Evolutionary conservation across 169 alveolate genomes (phyloP), one percentile per base, ranked within the genome.

Genomic region (Cyclospora cayetanensis): DNA sequence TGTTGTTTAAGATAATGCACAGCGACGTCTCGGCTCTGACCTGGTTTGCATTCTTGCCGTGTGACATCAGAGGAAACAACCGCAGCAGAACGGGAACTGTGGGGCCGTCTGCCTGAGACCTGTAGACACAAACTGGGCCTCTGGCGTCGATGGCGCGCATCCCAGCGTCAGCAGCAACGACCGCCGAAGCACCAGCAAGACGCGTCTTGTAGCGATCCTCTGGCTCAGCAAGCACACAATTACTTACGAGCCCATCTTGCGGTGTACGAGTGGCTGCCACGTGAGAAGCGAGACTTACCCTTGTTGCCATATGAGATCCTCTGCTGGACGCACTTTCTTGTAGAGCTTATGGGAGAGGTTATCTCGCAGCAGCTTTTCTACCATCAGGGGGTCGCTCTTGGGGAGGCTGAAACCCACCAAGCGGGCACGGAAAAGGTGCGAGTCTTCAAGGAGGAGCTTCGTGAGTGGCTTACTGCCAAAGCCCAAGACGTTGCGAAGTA

Each of bases 251-350:
- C 85, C 37, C 84, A 86, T 53, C 27, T 65, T 34, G 74, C 77
- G 3, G 92, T 86, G 27, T 86, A 86, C 85, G 85, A 86, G 85
- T 86, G 85, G 83, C 70, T 86, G 52, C 85, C 92, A 31, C 18
- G 20, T 7, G 31, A 25, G 55, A 35, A 86, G 52, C 46, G 63
- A 37, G 68, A 86, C 89, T 93, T 91, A 70, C 98, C 98, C 12
- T 90, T 97, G 52, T 88, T 97, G 37, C 98, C 98, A 5, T 91
- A 92, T 25, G 98, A 97, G 80, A 94, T 97, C 50, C 29, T 93
- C 25, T n/a, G 52, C 63, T 97, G 98, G 98, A 74, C 94, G 4
- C 91, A 91, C 31, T 97, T 94, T 70, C 92, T 97, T 22, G 74
- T 94, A 29, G 68, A 27, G 37, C 89, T 70, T 72, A 84, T 94